Evolutionary conservation across 129 eudicot species (phyloP).

Genomic region (Flaveria bidentis): DNA sequence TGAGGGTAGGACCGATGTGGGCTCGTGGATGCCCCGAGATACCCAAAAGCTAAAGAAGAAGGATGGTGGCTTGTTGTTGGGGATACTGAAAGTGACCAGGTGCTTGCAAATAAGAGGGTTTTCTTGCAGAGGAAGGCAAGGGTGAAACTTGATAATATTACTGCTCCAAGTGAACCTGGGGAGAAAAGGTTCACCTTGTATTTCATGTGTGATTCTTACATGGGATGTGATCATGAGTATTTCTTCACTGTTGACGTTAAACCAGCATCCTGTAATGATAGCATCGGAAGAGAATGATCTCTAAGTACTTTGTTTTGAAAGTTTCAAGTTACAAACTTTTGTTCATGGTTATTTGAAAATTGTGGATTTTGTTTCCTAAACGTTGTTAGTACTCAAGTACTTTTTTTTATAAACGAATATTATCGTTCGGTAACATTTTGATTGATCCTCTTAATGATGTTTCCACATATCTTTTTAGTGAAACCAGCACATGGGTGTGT

Average conservation of each 20-base stretch:
- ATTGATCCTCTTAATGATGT: too few species aligned
- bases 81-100: slow-evolving; percentile 64
- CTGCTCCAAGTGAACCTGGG: slow-evolving; percentile 69
- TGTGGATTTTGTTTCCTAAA: neutral
- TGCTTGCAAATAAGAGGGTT: slow-evolving; percentile 77
- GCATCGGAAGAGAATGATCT: slow-evolving; percentile 30
- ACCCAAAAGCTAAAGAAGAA: slow-evolving; percentile 76
- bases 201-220: slow-evolving; percentile 84
- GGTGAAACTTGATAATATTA: slow-evolving; percentile 61
- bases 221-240: slow-evolving; percentile 92
- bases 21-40: slow-evolving; percentile 74
- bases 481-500: too few species aligned
- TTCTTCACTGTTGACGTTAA: slow-evolving; percentile 66
- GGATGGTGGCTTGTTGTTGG: slow-evolving; percentile 97
- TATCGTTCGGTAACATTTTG: too few species aligned
- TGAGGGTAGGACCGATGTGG: slow-evolving; percentile 64
- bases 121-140: slow-evolving; percentile 59
- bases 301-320: slow-evolving; percentile 18
- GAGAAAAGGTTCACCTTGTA: slow-evolving; percentile 55
- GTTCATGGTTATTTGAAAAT: neutral
- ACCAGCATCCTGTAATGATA: slow-evolving; percentile 15
- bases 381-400: neutral
- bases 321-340: neutral
- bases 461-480: too few species aligned
- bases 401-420: too few species aligned